phyloP scores from a whole-genome alignment of 495 filamentous ascomycete genomes.

The Penicillium nucicola region DNA sequence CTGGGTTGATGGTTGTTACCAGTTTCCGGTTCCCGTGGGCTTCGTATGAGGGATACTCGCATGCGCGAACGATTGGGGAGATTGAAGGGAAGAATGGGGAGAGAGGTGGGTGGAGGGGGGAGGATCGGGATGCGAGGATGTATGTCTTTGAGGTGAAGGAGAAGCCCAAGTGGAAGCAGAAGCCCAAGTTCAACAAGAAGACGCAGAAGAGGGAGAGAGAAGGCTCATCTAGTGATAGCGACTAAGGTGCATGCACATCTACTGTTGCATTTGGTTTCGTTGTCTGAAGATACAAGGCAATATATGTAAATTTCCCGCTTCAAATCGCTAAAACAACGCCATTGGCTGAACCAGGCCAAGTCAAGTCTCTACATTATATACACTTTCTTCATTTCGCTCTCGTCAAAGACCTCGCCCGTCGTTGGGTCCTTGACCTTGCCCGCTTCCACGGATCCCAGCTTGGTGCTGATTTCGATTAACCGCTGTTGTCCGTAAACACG shows the following conservation, averaged over 20 bases:
- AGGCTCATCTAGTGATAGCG: constrained; percentile 44
- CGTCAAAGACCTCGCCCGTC: constrained; percentile 62
- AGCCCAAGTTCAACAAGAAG: constrained; percentile 3
- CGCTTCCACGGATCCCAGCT: constrained; percentile 44
- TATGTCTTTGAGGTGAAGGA: constrained; percentile 72
- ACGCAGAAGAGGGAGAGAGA: constrained; percentile 41
- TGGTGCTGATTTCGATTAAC: constrained; percentile 71
- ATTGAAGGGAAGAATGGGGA: constrained; percentile 58
- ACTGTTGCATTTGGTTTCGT: not conserved
- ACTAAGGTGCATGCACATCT: constrained; percentile 9
- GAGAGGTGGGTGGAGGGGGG: constrained; percentile 69
- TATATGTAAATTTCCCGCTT: too few species aligned
- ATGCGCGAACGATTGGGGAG: constrained; percentile 82
- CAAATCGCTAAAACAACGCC: too few species aligned
- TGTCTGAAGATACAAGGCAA: too few species aligned
- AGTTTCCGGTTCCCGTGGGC: constrained; percentile 74
- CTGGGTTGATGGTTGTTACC: constrained; percentile 67
- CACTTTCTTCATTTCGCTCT: constrained; percentile 73
- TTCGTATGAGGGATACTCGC: constrained; percentile 80
- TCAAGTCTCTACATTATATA: constrained; percentile 66
- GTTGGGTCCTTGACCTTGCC: constrained; percentile 80
- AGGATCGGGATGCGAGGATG: constrained; percentile 69
- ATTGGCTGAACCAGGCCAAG: too few species aligned
- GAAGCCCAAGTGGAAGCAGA: constrained; percentile 34
- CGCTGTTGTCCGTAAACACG: constrained; percentile 78